phyloP scores from a whole-genome alignment of 352 stramenopile genomes.

The Phytophthora boehmeriae region DNA sequence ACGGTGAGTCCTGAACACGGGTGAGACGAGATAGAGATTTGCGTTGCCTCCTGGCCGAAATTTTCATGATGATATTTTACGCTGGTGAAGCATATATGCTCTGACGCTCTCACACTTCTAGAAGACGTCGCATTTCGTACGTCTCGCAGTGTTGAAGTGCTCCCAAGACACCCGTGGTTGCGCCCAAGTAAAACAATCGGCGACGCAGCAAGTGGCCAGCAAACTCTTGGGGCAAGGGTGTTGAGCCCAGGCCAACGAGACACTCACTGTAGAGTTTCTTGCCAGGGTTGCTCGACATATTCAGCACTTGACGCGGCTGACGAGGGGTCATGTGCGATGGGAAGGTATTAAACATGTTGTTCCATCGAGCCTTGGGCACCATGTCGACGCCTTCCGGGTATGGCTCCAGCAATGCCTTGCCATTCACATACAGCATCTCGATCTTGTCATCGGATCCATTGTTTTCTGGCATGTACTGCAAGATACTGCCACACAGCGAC shows the following conservation, averaged over 20 bases:
- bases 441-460: conserved; percentile 3
- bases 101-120: conserved; percentile 12
- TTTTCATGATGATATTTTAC: neutral
- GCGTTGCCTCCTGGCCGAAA: neutral
- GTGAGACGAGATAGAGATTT: too few relatives aligned
- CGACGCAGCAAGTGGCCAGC: conserved; percentile 34
- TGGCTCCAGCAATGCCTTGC: conserved; percentile 21
- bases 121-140: conserved; percentile 20
- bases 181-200: conserved; percentile 39
- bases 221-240: conserved; percentile 38
- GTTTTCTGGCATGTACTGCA: conserved; percentile 53
- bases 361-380: conserved; percentile 20
- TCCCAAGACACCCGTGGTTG: conserved; percentile 19
- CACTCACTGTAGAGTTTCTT: conserved; percentile 41
- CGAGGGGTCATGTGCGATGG: conserved; percentile 56
- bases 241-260: conserved; percentile 38
- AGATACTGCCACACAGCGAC: conserved; percentile 67
- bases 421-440: conserved; percentile 27
- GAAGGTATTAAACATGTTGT: conserved; percentile 46
- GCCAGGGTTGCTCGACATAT: conserved; percentile 1
- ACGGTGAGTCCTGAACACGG: too few relatives aligned
- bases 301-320: conserved; percentile 29
- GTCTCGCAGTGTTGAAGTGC: conserved; percentile 31
- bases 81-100: neutral
- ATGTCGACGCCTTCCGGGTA: conserved; percentile 36